Evolutionary conservation across 108 stramenopile species (phyloP).

Genomic region (Pseudonitzschia multiseries): DNA sequence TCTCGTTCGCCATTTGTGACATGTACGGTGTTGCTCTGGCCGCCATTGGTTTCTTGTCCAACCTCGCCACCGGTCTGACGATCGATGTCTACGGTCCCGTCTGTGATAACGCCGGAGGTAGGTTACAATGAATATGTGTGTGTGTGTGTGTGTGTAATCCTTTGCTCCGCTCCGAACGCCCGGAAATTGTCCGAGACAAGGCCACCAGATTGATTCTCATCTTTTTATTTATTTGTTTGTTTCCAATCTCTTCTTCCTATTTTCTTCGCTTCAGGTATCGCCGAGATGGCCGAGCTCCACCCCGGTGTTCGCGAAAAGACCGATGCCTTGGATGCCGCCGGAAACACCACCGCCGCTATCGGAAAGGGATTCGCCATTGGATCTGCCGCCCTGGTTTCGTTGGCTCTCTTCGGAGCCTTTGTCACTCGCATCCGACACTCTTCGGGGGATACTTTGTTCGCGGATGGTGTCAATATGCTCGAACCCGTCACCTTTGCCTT

Average conservation of each 20-base stretch:
- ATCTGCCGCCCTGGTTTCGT: conserved; percentile 97
- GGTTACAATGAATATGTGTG: too few species aligned
- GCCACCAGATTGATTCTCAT: too few species aligned
- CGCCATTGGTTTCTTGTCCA: conserved; percentile 98
- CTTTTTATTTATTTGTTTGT: too few species aligned
- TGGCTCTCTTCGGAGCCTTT: conserved; percentile 96
- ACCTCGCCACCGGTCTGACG: conserved; percentile 96
- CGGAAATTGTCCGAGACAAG: too few species aligned
- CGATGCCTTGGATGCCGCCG: conserved; percentile 97
- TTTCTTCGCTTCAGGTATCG: conserved; percentile 72
- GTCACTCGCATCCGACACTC: conserved; percentile 91
- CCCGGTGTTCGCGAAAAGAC: conserved; percentile 95
- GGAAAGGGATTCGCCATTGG: conserved; percentile 99
- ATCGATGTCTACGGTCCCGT: conserved; percentile 99
- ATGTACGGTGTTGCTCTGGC: conserved; percentile 98
- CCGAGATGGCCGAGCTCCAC: conserved; percentile 98
- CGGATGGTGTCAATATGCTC: conserved; percentile 88
- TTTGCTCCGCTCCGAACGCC: too few species aligned
- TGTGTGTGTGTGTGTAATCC: too few species aligned
- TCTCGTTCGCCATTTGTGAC: conserved; percentile 87
- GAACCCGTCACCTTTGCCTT: conserved; percentile 95
- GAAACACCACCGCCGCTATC: conserved; percentile 99
- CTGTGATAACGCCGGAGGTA: conserved; percentile 98
- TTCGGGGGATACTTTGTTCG: conserved; percentile 57
- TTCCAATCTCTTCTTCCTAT: too few species aligned